phyloP scores from a whole-genome alignment of 768 basidiomycete species.

The Pleurotus djamor region DNA sequence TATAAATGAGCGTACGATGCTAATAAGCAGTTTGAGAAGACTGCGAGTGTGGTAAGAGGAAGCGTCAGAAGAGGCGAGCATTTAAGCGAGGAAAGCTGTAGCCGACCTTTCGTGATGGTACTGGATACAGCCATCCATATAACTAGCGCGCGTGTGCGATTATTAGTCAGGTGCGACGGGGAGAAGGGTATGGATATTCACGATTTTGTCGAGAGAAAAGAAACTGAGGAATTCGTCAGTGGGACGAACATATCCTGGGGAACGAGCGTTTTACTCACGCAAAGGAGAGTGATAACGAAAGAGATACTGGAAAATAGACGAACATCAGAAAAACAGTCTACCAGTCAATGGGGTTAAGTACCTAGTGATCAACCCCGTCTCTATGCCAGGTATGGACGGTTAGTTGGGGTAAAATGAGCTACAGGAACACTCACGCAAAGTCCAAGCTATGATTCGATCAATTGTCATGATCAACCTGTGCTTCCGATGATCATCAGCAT shows the following conservation, averaged over 20 bases:
- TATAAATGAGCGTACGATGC: background rate
- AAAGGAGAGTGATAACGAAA: slow-evolving; percentile 2
- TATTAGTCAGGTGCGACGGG: background rate
- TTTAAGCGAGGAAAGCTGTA: background rate
- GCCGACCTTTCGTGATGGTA: background rate
- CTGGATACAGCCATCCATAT: slow-evolving; percentile 6
- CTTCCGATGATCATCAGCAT: background rate
- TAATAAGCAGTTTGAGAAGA: background rate
- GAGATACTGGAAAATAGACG: background rate
- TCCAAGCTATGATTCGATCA: background rate
- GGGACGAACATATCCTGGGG: background rate
- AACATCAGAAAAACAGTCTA: background rate
- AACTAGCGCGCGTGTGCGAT: background rate
- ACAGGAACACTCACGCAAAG: background rate
- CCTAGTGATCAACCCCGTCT: slow-evolving; percentile 5
- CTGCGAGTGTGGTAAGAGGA: background rate
- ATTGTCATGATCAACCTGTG: background rate
- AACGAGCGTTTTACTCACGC: background rate
- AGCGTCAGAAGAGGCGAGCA: background rate
- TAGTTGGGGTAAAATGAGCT: background rate
- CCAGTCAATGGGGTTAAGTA: background rate
- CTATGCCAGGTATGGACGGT: background rate
- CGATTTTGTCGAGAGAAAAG: slow-evolving; percentile 1
- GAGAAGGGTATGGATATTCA: background rate
- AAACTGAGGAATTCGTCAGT: background rate